Conservation (phyloP, 1,284 basidiomycete genomes). For the Heterobasidion occidentale region DNA sequence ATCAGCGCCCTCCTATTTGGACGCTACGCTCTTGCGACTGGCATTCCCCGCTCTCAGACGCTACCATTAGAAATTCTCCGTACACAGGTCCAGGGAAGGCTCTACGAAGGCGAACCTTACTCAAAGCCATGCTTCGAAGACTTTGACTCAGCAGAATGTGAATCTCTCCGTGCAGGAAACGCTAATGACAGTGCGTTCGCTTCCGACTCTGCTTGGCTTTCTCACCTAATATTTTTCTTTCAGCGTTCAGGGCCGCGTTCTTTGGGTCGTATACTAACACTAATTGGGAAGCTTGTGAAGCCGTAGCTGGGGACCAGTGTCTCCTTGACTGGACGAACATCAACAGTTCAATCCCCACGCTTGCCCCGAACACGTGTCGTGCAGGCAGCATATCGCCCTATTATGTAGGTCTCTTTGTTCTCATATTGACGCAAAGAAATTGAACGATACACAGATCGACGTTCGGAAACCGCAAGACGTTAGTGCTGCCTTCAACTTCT, state of each 20-base stretch:
- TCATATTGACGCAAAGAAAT: background rate
- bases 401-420: conserved; percentile 21
- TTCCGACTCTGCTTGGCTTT: background rate
- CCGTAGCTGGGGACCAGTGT: conserved; percentile 23
- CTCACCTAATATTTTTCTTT: background rate
- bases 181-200: background rate
- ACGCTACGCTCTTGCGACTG: too few species aligned
- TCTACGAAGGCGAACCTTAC: background rate
- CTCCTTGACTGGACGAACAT: conserved; percentile 23
- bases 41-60: too few species aligned
- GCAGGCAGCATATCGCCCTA: conserved; percentile 31
- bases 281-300: conserved; percentile 32
- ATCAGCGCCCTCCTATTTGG: too few species aligned
- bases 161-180: background rate
- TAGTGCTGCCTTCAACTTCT: conserved; percentile 31
- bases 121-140: background rate
- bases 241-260: background rate
- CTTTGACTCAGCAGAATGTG: background rate
- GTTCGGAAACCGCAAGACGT: conserved; percentile 30
- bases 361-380: conserved; percentile 21
- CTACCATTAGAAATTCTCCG: background rate
- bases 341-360: conserved; percentile 16
- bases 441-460: conserved; percentile 29
- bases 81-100: background rate
- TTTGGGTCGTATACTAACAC: background rate